Percentiles rank a stretch among this genome's conserved stretches.
phyloP scores from a whole-genome alignment of 306 rosid species.

The Fragaria iinumae region DNA sequence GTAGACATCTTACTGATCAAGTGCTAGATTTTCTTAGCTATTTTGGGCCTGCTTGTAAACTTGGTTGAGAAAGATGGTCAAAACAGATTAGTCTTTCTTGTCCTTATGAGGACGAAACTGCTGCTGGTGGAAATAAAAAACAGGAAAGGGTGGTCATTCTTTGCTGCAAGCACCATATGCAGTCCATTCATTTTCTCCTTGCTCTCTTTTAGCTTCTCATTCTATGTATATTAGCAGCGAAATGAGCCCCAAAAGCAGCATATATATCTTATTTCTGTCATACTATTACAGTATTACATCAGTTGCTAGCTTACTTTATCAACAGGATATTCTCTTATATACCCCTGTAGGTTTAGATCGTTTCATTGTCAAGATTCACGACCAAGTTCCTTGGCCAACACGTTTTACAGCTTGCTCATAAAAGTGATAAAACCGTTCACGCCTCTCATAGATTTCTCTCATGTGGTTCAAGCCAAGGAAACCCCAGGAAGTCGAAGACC shows the following conservation, averaged over 20 bases:
- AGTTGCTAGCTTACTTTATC: background rate
- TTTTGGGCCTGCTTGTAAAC: slow-evolving; percentile 92
- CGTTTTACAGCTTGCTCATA: no score
- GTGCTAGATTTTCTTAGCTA: slow-evolving; percentile 95
- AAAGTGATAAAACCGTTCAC: background rate
- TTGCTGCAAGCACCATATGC: no score
- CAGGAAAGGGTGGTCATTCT: no score
- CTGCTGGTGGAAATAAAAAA: no score
- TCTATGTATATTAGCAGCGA: no score
- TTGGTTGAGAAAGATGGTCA: slow-evolving; percentile 85
- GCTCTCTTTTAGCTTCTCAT: no score
- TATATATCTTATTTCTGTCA: no score
- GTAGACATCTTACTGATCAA: slow-evolving; percentile 67
- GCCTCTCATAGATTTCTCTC: slow-evolving; percentile 70
- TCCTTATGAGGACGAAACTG: no score
- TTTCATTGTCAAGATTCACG: background rate
- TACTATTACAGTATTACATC: background rate
- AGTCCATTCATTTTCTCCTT: no score
- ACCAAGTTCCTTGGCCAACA: no score
- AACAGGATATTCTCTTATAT: no score
- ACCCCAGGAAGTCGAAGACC: slow-evolving; percentile 74
- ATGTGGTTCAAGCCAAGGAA: slow-evolving; percentile 85
- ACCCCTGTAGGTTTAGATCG: background rate
- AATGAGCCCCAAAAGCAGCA: no score
- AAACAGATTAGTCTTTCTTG: slow-evolving; percentile 59